These are phyloP conservation scores for Talaromyces sp. DNA, from an alignment of 2,329 filamentous ascomycete genomes.

Conservation along the genomic window DNA sequence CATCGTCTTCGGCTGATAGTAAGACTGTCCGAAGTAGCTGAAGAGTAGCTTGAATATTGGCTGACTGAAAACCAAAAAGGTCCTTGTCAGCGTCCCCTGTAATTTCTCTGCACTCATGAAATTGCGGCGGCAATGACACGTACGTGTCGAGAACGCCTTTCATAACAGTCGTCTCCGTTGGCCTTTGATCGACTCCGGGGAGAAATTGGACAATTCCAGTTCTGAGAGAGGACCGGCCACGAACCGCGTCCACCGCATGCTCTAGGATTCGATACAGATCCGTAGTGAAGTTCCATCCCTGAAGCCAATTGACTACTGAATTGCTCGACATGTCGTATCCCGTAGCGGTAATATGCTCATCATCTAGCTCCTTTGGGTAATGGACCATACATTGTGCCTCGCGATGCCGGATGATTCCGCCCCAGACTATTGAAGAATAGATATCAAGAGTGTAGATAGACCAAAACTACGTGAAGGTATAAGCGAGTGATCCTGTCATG, in stretches of 20 bases:
- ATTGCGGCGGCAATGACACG: slow-evolving; percentile 24
- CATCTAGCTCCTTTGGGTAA: slow-evolving; percentile 49
- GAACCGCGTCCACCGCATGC: slow-evolving; percentile 39
- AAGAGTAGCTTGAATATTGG: slow-evolving; percentile 50
- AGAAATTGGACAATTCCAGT: neutral
- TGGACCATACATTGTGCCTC: slow-evolving; percentile 48
- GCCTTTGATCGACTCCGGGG: slow-evolving; percentile 6
- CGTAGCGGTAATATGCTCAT: slow-evolving; percentile 42
- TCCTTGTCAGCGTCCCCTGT: slow-evolving; percentile 35
- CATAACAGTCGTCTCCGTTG: slow-evolving; percentile 27
- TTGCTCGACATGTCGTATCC: slow-evolving; percentile 23
- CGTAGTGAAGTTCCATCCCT: slow-evolving; percentile 58
- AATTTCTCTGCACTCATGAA: slow-evolving; percentile 27
- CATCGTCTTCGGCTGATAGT: slow-evolving; percentile 33
- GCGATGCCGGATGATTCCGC: slow-evolving; percentile 44
- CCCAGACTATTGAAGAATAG: slow-evolving; percentile 54
- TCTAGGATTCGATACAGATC: slow-evolving; percentile 57
- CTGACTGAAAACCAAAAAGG: slow-evolving; percentile 49
- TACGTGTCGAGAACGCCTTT: slow-evolving; percentile 27
- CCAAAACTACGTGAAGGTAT: slow-evolving; percentile 43
- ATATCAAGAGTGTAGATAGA: slow-evolving; percentile 58
- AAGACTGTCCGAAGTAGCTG: slow-evolving; percentile 50
- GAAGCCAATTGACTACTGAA: slow-evolving; percentile 44
- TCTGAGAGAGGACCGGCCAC: neutral
- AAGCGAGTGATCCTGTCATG: neutral